Percentiles rank a stretch among this genome's conserved stretches.
Conservation (phyloP, 106 monocot species). For the Xerophyta viscosa region DNA sequence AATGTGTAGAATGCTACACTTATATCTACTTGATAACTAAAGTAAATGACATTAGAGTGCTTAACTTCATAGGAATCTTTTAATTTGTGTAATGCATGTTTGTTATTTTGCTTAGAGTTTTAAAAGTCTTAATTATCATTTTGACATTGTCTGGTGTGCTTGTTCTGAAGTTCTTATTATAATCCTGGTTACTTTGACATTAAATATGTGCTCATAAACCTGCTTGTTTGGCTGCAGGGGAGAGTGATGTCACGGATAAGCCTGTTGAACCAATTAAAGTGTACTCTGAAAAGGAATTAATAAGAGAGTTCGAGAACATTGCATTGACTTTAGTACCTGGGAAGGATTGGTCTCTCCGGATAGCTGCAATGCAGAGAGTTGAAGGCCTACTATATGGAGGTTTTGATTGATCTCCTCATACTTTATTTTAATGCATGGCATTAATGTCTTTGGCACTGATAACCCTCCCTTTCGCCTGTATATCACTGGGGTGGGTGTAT, state of each 20-base stretch:
- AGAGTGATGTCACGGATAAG: slow-evolving; percentile 72
- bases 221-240: slow-evolving; percentile 32
- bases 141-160: too few species aligned
- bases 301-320: slow-evolving; percentile 91
- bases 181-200: neutral
- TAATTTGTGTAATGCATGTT: too few species aligned
- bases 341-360: slow-evolving; percentile 92
- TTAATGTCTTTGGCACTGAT: too few species aligned
- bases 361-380: slow-evolving; percentile 97
- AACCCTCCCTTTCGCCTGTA: too few species aligned
- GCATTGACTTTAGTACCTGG: slow-evolving; percentile 83
- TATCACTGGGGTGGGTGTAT: too few species aligned
- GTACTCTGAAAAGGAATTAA: slow-evolving; percentile 88
- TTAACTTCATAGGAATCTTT: too few species aligned
- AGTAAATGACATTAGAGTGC: too few species aligned
- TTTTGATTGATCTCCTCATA: slow-evolving; percentile 12
- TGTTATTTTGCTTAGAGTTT: too few species aligned
- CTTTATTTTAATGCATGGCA: neutral
- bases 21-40: too few species aligned
- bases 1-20: too few species aligned
- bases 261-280: slow-evolving; percentile 92
- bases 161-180: too few species aligned
- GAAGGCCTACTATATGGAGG: slow-evolving; percentile 96
- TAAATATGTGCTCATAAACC: neutral
- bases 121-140: too few species aligned